Evolutionary conservation across 2,329 filamentous ascomycete species (phyloP).

Genomic region (Aspergillus ochraceoroseus): DNA sequence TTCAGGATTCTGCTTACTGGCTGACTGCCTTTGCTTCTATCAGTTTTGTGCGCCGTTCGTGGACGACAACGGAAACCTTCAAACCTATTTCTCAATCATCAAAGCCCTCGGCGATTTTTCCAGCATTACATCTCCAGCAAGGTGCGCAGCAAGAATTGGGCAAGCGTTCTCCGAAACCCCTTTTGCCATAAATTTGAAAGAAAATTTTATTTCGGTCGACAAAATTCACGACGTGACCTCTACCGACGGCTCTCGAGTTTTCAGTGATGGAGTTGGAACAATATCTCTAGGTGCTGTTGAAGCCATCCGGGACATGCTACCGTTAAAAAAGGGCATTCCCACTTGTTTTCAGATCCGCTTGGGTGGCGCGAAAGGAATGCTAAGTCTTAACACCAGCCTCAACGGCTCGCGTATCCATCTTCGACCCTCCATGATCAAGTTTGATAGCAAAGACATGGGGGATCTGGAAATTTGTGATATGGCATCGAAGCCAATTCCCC

Average conservation of each 20-base stretch:
- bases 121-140: slow-evolving; percentile 50
- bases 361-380: slow-evolving; percentile 71
- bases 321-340: slow-evolving; percentile 47
- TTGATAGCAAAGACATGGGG: slow-evolving; percentile 53
- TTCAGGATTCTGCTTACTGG: background rate
- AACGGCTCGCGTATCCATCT: slow-evolving; percentile 56
- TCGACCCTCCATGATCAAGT: slow-evolving; percentile 75
- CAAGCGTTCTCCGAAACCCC: slow-evolving; percentile 71
- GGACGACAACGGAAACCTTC: slow-evolving; percentile 28
- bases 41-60: slow-evolving; percentile 47
- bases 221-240: slow-evolving; percentile 30
- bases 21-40: background rate
- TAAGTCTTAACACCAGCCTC: slow-evolving; percentile 62
- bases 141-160: slow-evolving; percentile 56
- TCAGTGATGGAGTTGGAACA: slow-evolving; percentile 75
- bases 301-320: slow-evolving; percentile 54
- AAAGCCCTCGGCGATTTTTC: slow-evolving; percentile 48
- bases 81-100: slow-evolving; percentile 42
- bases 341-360: slow-evolving; percentile 72
- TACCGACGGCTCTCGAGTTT: slow-evolving; percentile 50
- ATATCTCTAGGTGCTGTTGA: slow-evolving; percentile 59
- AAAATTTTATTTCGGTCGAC: slow-evolving; percentile 16
- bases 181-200: slow-evolving; percentile 51
- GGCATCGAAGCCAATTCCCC: slow-evolving; percentile 60
- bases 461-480: slow-evolving; percentile 45